phyloP scores from a whole-genome alignment of 2,329 filamentous ascomycete genomes.

The Phoma herbarum region DNA sequence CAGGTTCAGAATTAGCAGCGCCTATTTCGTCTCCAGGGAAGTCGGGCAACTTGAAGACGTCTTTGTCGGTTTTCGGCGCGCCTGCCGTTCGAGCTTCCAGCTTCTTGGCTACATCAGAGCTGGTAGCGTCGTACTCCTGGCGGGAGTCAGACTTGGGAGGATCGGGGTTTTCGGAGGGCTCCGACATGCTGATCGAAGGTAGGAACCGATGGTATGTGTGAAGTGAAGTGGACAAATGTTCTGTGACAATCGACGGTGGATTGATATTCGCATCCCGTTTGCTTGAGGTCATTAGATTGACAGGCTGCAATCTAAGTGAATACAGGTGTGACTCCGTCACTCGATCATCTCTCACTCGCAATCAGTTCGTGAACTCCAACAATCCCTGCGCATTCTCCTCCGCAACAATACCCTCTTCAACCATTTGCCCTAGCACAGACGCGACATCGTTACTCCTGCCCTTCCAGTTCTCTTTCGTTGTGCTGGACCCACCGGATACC shows the following conservation, averaged over 20 bases:
- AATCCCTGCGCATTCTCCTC: slow-evolving; percentile 37
- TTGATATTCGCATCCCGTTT: slow-evolving; percentile 1
- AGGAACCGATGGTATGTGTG: background rate
- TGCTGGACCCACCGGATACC: slow-evolving; percentile 44
- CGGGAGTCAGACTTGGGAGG: background rate
- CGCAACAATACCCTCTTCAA: slow-evolving; percentile 61
- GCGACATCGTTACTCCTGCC: slow-evolving; percentile 53
- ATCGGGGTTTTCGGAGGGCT: background rate
- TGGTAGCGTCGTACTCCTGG: background rate
- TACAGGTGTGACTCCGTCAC: background rate
- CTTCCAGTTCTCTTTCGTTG: slow-evolving; percentile 52
- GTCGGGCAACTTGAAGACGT: slow-evolving; percentile 1
- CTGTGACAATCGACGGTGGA: background rate
- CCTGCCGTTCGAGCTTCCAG: slow-evolving; percentile 3
- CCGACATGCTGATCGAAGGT: slow-evolving; percentile 2
- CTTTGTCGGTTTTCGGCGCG: background rate
- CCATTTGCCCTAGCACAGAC: slow-evolving; percentile 59
- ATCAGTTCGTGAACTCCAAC: slow-evolving; percentile 18
- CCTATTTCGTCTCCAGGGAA: background rate
- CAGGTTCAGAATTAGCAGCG: background rate
- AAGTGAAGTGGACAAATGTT: background rate
- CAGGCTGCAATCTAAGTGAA: background rate
- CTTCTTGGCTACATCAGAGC: background rate
- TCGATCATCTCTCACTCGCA: background rate
- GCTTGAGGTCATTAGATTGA: background rate